Percentiles rank a stretch among this genome's conserved stretches.
phyloP scores from a whole-genome alignment of 352 stramenopile genomes.

The Halophytophthora polymorphica region DNA sequence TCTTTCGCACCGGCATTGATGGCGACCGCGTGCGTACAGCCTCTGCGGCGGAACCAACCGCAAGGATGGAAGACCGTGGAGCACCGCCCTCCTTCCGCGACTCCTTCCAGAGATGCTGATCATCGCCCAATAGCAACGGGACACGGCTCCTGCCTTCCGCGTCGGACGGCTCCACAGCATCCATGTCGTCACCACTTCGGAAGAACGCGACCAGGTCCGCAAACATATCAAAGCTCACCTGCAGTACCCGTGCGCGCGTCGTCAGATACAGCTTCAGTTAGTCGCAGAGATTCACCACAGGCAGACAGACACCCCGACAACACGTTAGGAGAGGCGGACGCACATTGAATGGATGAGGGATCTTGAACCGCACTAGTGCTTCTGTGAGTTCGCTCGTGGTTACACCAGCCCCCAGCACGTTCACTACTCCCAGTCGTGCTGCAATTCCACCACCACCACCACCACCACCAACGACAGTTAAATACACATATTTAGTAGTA shows the following conservation, averaged over 20 bases:
- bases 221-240: slow-evolving; percentile 71
- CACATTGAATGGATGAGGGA: slow-evolving; percentile 39
- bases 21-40: too few relatives aligned
- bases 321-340: background rate
- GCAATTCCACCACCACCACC: slow-evolving; percentile 3
- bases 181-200: slow-evolving; percentile 10
- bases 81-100: background rate
- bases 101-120: too few relatives aligned
- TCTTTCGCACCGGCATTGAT: too few relatives aligned
- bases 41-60: too few relatives aligned
- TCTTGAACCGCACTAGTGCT: slow-evolving; percentile 27
- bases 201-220: slow-evolving; percentile 46
- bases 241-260: background rate
- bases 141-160: background rate
- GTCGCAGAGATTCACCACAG: background rate
- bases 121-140: slow-evolving; percentile 8
- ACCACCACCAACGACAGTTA: background rate
- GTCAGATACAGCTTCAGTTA: background rate
- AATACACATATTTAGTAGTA: too few relatives aligned
- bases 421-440: slow-evolving; percentile 64
- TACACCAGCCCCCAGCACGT: slow-evolving; percentile 57
- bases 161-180: background rate
- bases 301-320: background rate
- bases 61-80: background rate
- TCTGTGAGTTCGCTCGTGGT: slow-evolving; percentile 33